Conservation (phyloP, 2,329 filamentous ascomycete genomes). For the Alternaria angustiovoidea region DNA sequence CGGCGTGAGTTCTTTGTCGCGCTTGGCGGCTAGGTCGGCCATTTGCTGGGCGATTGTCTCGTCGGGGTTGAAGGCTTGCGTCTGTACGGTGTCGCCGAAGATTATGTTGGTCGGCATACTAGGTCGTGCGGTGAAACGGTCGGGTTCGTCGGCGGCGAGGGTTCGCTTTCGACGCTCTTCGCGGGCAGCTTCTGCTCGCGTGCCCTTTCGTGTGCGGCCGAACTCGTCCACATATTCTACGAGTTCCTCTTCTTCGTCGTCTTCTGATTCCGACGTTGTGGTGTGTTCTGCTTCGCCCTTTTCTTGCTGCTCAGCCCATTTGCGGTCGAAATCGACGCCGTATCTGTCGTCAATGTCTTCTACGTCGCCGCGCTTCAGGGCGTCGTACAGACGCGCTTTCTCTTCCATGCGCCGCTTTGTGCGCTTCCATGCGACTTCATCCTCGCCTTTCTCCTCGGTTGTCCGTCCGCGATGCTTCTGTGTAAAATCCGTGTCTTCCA, state of each 20-base stretch:
- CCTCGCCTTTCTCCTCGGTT: conserved; percentile 60
- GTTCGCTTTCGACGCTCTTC: conserved; percentile 66
- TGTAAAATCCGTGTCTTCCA: conserved; percentile 63
- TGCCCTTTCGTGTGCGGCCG: conserved; percentile 79
- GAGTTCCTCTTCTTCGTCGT: conserved; percentile 64
- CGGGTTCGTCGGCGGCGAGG: conserved; percentile 68
- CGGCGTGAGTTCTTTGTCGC: conserved; percentile 81
- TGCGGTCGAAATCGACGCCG: conserved; percentile 92
- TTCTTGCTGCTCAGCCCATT: conserved; percentile 80
- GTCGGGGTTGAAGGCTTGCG: conserved; percentile 81
- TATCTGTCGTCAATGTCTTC: conserved; percentile 70
- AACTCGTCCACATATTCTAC: conserved; percentile 93
- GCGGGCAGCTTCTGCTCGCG: conserved; percentile 71
- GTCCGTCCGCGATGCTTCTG: conserved; percentile 71
- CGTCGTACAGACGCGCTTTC: conserved; percentile 87
- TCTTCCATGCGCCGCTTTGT: conserved; percentile 85
- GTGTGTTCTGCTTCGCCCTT: conserved; percentile 54
- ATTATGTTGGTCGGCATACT: conserved; percentile 75
- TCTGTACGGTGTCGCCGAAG: conserved; percentile 84
- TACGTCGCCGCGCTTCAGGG: conserved; percentile 85
- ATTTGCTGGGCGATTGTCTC: conserved; percentile 71
- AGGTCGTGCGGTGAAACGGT: conserved; percentile 73
- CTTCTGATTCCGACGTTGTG: conserved; percentile 44
- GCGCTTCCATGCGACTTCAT: conserved; percentile 66
- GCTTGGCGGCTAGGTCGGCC: conserved; percentile 77